Evolutionary conservation across 2,329 filamentous ascomycete species (phyloP).

Genomic region (Chlorencoelia australis): DNA sequence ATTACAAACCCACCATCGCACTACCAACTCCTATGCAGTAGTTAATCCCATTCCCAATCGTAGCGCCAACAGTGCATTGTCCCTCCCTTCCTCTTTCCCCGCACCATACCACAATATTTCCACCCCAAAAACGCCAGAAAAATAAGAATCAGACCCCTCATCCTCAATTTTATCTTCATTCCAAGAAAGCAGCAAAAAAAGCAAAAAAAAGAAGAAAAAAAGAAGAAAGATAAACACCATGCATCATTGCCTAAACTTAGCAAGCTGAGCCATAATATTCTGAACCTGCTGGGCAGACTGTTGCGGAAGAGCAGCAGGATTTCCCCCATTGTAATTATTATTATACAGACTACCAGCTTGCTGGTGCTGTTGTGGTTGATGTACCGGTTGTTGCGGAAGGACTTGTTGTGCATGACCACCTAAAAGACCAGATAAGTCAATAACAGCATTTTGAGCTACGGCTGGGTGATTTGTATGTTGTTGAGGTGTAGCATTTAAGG

Average conservation of each 20-base stretch:
- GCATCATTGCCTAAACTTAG: constrained; percentile 45
- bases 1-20: too few relatives aligned
- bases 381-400: constrained; percentile 27
- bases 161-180: too few relatives aligned
- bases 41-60: too few relatives aligned
- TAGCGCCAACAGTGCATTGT: too few relatives aligned
- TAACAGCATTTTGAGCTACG: constrained; percentile 26
- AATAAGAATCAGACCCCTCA: too few relatives aligned
- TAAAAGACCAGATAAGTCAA: constrained; percentile 26
- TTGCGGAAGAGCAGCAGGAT: constrained; percentile 18
- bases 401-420: constrained; percentile 21
- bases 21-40: too few relatives aligned
- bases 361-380: constrained; percentile 21
- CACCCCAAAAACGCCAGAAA: too few relatives aligned
- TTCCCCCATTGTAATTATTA: not conserved
- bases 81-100: too few relatives aligned
- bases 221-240: constrained; percentile 22
- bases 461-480: constrained; percentile 19
- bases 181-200: too few relatives aligned
- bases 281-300: constrained; percentile 47
- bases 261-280: constrained; percentile 66
- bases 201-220: too few relatives aligned
- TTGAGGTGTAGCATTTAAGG: constrained; percentile 33
- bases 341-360: constrained; percentile 13
- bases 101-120: too few relatives aligned